A percentile compares a stretch with the other conserved stretches of the same genome.
Conservation (phyloP, 1,284 basidiomycete species). For the Tilletia indica region DNA sequence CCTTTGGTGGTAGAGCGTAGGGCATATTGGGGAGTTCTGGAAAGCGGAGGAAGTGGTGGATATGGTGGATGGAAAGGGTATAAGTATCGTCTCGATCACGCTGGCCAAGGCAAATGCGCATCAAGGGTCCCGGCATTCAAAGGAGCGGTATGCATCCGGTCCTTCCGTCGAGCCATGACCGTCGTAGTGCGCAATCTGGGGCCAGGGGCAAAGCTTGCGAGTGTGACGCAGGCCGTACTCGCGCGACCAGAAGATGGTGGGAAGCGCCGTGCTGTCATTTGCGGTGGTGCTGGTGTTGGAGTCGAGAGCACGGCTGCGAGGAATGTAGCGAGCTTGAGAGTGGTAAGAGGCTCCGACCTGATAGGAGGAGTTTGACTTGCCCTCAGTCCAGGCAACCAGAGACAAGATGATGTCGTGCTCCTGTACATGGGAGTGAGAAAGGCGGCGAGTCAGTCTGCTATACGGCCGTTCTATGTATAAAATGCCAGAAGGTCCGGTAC, state of each 20-base stretch:
- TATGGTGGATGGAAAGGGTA: background rate
- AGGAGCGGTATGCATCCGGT: background rate
- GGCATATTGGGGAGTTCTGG: too few species aligned
- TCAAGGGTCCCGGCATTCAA: background rate
- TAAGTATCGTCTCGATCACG: background rate
- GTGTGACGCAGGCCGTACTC: constrained; percentile 23
- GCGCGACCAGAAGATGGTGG: constrained; percentile 20
- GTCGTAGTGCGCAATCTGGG: background rate
- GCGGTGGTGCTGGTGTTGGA: background rate
- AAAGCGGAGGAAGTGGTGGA: too few species aligned
- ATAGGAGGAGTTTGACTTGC: background rate
- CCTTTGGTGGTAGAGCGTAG: too few species aligned
- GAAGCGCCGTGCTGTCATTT: background rate
- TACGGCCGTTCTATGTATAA: too few species aligned
- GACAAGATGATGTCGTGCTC: constrained; percentile 25
- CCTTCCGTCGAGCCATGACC: background rate
- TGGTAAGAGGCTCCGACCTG: constrained; percentile 25
- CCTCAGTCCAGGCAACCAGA: constrained; percentile 28
- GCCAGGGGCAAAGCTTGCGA: constrained; percentile 29
- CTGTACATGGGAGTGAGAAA: too few species aligned
- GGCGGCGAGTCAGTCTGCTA: too few species aligned
- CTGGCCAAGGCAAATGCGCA: background rate
- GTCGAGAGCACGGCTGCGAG: background rate
- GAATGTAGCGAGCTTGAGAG: background rate
- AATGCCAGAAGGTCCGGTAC: too few species aligned